Evolutionary conservation across 768 basidiomycete genomes (phyloP), one percentile per base, ranked within the genome.

Genomic region (Lactifluus hygrophoroides): DNA sequence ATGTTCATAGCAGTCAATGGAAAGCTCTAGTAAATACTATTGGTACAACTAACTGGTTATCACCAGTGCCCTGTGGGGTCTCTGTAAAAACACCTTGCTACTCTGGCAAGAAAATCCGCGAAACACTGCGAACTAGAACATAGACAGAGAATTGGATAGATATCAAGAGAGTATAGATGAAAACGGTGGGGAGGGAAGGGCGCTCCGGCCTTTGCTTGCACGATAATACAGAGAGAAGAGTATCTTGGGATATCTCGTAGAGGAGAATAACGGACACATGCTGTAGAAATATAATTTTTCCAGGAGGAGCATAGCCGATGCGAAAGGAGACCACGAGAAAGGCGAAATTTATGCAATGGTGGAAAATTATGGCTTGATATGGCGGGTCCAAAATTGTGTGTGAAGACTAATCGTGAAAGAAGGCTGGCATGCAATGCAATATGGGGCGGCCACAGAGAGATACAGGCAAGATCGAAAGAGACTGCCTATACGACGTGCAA

Each of bases 401-500:
- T 52, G 42, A 46, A 43, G 54, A 56, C 46, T 32, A 25, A 42
- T n/a, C 48, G 56, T 25, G 48, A 51, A 54, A 46, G 38, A 32
- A 32, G 32, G 32, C 32, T 54, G 60, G 43, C 60, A 54, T 51
- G 38, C 49, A 58, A 34, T 52, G 61, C 53, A 64, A 56, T 28
- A 58, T 51, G 56, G 32, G 63, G n/a, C 14, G 34, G 47, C 17
- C 17, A 40, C 51, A 48, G 23, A 46, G 23, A 38, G 28, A 19
- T 49, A 62, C 42, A 50, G 52, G 27, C 25, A 38, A 25, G 52
- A 62, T 34, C 19, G 40, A 49, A 35, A n/a, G 27, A 43, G 30
- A 51, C 16, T 23, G 51, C 60, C 83, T 75, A 90, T 69, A 82
- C 85, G 67, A 91, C 89, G 71, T 83, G 89, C 48, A 91, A 78